phyloP scores from a whole-genome alignment of 2,329 filamentous ascomycete species.

The Beauveria bassiana region DNA sequence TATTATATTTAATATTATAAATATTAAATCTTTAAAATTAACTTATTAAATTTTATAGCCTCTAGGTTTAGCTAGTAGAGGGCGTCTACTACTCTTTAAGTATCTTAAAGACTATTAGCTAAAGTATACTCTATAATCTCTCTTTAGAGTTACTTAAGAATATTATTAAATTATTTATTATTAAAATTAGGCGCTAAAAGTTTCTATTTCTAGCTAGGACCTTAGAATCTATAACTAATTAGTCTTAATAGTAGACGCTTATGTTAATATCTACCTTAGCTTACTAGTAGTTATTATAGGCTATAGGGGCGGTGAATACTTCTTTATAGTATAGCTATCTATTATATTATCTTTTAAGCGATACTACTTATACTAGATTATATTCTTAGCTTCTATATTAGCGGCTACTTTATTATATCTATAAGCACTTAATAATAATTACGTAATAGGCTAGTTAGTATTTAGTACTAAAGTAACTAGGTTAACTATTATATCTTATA shows the following conservation, averaged over 20 bases:
- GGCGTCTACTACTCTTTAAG: background rate
- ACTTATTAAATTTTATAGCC: background rate
- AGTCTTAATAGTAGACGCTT: background rate
- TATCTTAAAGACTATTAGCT: background rate
- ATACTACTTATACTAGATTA: background rate
- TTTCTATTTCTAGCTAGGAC: background rate
- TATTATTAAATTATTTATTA: background rate
- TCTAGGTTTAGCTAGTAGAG: background rate
- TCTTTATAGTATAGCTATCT: background rate
- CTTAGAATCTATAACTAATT: background rate
- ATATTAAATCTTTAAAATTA: background rate
- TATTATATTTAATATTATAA: background rate
- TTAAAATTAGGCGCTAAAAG: background rate
- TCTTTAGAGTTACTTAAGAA: background rate
- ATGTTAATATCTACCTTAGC: background rate
- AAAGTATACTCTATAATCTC: background rate
- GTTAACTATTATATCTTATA: background rate
- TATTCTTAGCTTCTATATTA: background rate
- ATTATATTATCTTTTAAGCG: background rate
- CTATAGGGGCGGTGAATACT: background rate
- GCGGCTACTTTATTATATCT: background rate
- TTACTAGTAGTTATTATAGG: background rate
- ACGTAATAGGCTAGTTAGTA: background rate
- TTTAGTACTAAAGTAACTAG: background rate
- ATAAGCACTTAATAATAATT: background rate